Percentiles rank a stretch among this genome's conserved stretches.
Conservation (phyloP, 208 protist species). For the Crithidia thermophila region DNA sequence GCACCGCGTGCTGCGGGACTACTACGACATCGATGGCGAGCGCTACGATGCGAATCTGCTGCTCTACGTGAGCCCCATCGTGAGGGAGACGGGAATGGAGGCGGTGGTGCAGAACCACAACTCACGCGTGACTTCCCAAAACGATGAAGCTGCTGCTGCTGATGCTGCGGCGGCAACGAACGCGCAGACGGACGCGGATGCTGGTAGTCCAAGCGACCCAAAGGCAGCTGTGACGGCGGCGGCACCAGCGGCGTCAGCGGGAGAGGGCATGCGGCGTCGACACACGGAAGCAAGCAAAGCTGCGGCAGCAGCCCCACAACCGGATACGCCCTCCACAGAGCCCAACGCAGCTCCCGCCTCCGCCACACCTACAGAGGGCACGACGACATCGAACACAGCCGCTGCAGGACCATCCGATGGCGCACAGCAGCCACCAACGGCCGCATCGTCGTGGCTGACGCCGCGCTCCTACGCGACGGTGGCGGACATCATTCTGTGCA, state of each 20-base stretch:
- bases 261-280: constrained; percentile 7
- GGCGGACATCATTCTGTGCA: constrained; percentile 34
- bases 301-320: neutral
- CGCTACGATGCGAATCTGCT: constrained; percentile 35
- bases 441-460: constrained; percentile 24
- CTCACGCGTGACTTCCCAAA: too few relatives aligned
- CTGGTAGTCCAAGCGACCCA: too few relatives aligned
- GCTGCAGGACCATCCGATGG: too few relatives aligned
- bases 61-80: constrained; percentile 13
- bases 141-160: too few relatives aligned
- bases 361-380: neutral
- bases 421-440: neutral
- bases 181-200: too few relatives aligned
- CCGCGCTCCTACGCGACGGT: constrained; percentile 33
- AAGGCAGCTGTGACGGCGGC: neutral
- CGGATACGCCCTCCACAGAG: neutral
- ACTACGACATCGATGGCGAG: constrained; percentile 55
- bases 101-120: constrained; percentile 11
- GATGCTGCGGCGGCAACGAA: too few relatives aligned
- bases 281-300: neutral
- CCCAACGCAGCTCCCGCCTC: neutral
- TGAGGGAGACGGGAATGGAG: neutral
- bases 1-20: constrained; percentile 35
- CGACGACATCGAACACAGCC: neutral
- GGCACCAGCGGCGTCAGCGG: neutral